Evolutionary conservation across 768 basidiomycete genomes (phyloP), one percentile per base, ranked within the genome.

Genomic region (Boletus tylopilopsis): DNA sequence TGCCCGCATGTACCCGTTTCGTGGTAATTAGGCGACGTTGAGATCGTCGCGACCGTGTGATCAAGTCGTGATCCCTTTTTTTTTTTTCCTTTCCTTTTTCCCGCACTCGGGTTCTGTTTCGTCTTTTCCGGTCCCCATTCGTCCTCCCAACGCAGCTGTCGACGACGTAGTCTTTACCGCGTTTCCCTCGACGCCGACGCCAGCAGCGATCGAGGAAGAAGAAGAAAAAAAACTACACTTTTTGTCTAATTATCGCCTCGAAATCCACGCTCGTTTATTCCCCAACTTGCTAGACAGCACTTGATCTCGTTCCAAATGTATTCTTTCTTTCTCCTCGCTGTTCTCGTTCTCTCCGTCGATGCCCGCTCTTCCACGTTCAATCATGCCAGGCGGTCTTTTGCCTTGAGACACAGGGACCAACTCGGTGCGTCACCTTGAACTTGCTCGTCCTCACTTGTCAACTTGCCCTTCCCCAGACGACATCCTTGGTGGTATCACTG

Each of bases 281-380:
- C 47, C 4, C 13, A 63, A 64, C 63, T 52, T 52, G 66, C 70
- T 62, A 63, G 61, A 57, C 61, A 61, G 52, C 49, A 47, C 61
- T 71, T 68, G 69, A 67, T 51, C 55, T 57, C 47, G n/a, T n/a
- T n/a, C n/a, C n/a, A n/a, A n/a, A 55, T 72, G 58, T 57, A 61
- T 47, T 53, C 43, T 0, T 49, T 65, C 48, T 53, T 73, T 30
- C 44, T 66, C 18, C 47, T 73, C 51, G 53, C 64, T 25, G 45
- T 67, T 49, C 34, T 66, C 44, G 50, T 56, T 7, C 35, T 56
- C 34, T 29, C 59, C 29, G 67, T 64, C 45, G 60, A 62, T 19
- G 74, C 74, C 39, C 78, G 75, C 55, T 71, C 75, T 0, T 73
- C 75, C n/a, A 47, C 40, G 60, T 64, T 72, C 49, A n/a, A n/a